Evolutionary conservation across 2,329 filamentous ascomycete species (phyloP).

Genomic region (Ploettnerulaceae sp.): DNA sequence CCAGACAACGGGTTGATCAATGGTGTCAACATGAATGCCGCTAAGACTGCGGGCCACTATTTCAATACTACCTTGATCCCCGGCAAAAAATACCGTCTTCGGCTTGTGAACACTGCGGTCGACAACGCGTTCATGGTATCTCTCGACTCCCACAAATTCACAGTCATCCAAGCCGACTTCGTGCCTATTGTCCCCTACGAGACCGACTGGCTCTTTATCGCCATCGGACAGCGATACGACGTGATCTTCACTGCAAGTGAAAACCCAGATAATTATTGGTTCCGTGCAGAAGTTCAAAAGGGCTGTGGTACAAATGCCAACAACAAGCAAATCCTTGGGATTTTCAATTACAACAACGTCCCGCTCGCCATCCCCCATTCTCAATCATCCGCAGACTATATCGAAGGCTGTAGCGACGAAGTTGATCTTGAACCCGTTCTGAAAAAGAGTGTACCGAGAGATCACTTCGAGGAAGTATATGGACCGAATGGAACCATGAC

Average conservation of each 20-base stretch:
- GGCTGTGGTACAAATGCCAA: slow-evolving; percentile 16
- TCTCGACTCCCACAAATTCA: slow-evolving; percentile 50
- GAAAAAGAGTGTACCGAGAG: slow-evolving; percentile 5
- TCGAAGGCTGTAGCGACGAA: slow-evolving; percentile 4
- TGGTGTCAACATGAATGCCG: slow-evolving; percentile 6
- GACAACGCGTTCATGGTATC: slow-evolving; percentile 39
- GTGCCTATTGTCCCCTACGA: slow-evolving; percentile 59
- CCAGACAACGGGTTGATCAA: slow-evolving; percentile 25
- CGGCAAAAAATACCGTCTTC: slow-evolving; percentile 41
- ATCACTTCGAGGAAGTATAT: slow-evolving; percentile 3
- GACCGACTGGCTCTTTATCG: slow-evolving; percentile 54
- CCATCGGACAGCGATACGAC: slow-evolving; percentile 46
- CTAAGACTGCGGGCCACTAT: slow-evolving; percentile 18
- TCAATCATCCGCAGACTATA: neutral
- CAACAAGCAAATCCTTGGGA: slow-evolving; percentile 16
- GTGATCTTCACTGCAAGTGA: slow-evolving; percentile 43
- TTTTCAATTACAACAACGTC: slow-evolving; percentile 18
- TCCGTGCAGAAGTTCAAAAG: slow-evolving; percentile 36
- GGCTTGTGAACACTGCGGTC: slow-evolving; percentile 44
- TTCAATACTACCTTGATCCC: slow-evolving; percentile 32
- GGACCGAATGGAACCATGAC: neutral
- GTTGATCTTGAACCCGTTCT: slow-evolving; percentile 12
- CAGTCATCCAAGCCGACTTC: slow-evolving; percentile 58
- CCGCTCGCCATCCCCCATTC: slow-evolving; percentile 3
- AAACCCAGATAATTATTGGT: slow-evolving; percentile 41